Conservation (phyloP, 148 eudicot genomes). For the Bassia scoparia region DNA sequence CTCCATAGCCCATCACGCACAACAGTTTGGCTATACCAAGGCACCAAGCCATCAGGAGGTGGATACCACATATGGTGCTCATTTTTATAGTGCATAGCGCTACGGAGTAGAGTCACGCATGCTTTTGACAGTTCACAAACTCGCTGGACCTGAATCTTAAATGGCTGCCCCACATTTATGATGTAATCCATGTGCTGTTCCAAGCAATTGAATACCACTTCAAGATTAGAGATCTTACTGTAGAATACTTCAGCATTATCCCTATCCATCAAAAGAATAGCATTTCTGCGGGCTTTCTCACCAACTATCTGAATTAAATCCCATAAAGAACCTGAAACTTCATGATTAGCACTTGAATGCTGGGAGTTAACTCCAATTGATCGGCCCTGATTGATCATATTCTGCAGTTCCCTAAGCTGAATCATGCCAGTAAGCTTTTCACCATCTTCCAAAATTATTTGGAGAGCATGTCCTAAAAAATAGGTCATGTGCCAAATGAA, state of each 20-base stretch:
- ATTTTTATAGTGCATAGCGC: constrained; percentile 61
- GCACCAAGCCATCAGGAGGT: constrained; percentile 79
- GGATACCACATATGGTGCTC: constrained; percentile 97
- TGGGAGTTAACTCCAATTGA: constrained; percentile 40
- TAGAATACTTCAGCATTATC: constrained; percentile 95
- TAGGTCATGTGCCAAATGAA: neutral
- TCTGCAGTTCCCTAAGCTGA: constrained; percentile 76
- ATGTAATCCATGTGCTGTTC: constrained; percentile 59
- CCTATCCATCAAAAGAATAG: constrained; percentile 95
- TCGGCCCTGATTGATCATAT: constrained; percentile 57
- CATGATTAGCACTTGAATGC: constrained; percentile 40
- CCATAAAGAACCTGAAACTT: constrained; percentile 79
- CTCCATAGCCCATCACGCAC: constrained; percentile 87
- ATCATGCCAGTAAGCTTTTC: constrained; percentile 92
- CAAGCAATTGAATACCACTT: constrained; percentile 76
- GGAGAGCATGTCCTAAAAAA: constrained; percentile 71
- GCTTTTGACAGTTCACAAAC: constrained; percentile 82
- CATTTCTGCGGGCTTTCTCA: constrained; percentile 79
- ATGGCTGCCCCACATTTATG: constrained; percentile 55
- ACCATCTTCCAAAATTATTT: constrained; percentile 89
- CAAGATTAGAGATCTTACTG: constrained; percentile 87
- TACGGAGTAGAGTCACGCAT: constrained; percentile 57
- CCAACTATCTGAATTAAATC: constrained; percentile 91
- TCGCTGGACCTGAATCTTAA: constrained; percentile 59
- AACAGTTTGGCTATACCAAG: constrained; percentile 70